phyloP scores from a whole-genome alignment of 352 stramenopile species.

The Globisporangium irregulare region DNA sequence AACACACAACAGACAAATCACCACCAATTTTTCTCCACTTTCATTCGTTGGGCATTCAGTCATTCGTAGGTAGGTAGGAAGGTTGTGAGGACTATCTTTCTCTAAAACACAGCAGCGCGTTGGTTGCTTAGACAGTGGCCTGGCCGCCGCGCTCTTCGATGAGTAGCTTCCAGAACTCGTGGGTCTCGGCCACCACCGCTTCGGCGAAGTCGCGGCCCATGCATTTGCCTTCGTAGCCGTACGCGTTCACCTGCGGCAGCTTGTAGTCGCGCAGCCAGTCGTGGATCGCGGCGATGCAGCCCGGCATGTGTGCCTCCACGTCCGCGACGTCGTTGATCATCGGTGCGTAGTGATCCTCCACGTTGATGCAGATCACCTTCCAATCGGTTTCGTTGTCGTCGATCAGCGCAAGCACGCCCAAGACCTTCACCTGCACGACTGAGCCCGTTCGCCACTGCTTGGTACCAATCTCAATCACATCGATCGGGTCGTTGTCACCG shows the following conservation, averaged over 20 bases:
- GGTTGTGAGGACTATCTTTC: neutral
- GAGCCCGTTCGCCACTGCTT: conserved; percentile 91
- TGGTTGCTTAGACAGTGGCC: conserved; percentile 61
- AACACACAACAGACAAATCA: neutral
- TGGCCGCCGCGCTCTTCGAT: conserved; percentile 82
- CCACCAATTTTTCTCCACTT: neutral
- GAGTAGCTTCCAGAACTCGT: conserved; percentile 90
- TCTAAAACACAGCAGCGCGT: conserved; percentile 2
- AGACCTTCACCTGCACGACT: conserved; percentile 96
- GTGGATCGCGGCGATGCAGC: conserved; percentile 90
- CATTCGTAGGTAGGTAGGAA: neutral
- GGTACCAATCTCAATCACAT: conserved; percentile 98
- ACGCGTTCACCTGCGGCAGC: conserved; percentile 98
- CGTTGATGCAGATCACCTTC: conserved; percentile 98
- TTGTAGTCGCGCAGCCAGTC: conserved; percentile 99
- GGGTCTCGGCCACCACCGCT: conserved; percentile 77
- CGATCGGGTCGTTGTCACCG: conserved; percentile 98
- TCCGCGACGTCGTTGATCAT: conserved; percentile 98
- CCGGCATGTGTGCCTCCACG: conserved; percentile 94
- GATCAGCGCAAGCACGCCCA: conserved; percentile 99
- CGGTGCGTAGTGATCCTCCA: conserved; percentile 95
- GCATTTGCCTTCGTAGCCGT: conserved; percentile 98
- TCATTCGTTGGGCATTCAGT: neutral
- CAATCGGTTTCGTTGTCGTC: conserved; percentile 99
- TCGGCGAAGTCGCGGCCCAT: conserved; percentile 89